Evolutionary conservation across 495 filamentous ascomycete species (phyloP), one percentile per base, ranked within the genome.

Genomic region (Aspergillus hancockii): DNA sequence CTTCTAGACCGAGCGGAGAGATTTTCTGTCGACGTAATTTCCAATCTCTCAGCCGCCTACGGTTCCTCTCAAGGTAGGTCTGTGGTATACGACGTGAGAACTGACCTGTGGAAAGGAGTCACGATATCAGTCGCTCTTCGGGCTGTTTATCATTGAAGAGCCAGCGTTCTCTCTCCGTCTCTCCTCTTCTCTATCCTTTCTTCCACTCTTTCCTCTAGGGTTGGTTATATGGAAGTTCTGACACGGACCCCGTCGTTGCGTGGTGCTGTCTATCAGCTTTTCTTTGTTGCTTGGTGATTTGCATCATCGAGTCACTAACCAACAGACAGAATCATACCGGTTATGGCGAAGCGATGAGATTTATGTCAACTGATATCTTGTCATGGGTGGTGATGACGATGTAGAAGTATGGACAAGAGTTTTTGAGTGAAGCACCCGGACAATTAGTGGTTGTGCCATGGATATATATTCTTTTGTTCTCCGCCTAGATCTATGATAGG

Each of bases 301-400:
- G 3, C 25, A 3, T 7, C 43, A 21, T 7, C 52, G 41, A 28
- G 52, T 40, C 36, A 23, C 52, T 54, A 54, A 23, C 52, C 43
- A 54, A 54, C 36, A 25, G 52, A 54, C 52, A 54, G 52, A 40
- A 38, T 30, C 34, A 13, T 38, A 18, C 34, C 14, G 10, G 8
- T 36, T 10, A 36, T 36, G 34, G 34, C 2, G 8, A 36, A 36
- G 34, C 38, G 3, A n/a, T n/a, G 4, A n/a, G 13, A 18, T 41
- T 41, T 14, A 14, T 41, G 12, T 7, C 14, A 6, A n/a, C 5
- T 6, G 10, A n/a, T 41, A 28, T n/a, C 14, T 41, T 14, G n/a
- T 3, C 10, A 41, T 41, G 38, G n/a, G n/a, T 41, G 16, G 4
- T 7, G 16, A n/a, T 28, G 5, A 19, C 16, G 36, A 12, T 21